Percentiles rank a stretch among this genome's conserved stretches.
phyloP scores from a whole-genome alignment of 495 filamentous ascomycete genomes.

The Neurospora tetraspora region DNA sequence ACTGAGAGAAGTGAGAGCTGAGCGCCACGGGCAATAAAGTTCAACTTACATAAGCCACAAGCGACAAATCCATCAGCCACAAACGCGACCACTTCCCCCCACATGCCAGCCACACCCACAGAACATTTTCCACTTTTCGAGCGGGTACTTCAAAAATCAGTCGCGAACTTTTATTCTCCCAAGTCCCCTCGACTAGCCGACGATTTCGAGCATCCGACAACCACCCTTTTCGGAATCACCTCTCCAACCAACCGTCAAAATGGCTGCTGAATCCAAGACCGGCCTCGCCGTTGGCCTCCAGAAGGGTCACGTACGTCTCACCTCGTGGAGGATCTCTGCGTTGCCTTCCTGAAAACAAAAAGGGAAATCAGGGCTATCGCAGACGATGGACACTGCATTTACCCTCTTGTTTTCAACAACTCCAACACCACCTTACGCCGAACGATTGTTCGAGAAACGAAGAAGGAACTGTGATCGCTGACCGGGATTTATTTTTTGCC shows the following conservation, averaged over 20 bases:
- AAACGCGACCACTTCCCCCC: background rate
- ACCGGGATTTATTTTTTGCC: conserved; percentile 32
- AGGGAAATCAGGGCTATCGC: conserved; percentile 7
- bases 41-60: background rate
- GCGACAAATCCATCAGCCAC: background rate
- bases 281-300: conserved; percentile 78
- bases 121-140: conserved; percentile 5
- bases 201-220: conserved; percentile 12
- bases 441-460: background rate
- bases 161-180: conserved; percentile 5
- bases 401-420: conserved; percentile 4
- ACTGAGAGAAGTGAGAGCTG: background rate
- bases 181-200: conserved; percentile 14
- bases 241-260: conserved; percentile 10
- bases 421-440: background rate
- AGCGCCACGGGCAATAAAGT: background rate
- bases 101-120: conserved; percentile 13
- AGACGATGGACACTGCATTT: conserved; percentile 19
- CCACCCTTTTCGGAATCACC: conserved; percentile 8
- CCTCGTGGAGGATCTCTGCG: conserved; percentile 54
- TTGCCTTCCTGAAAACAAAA: conserved; percentile 20
- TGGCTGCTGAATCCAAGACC: conserved; percentile 43
- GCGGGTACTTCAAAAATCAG: conserved; percentile 5
- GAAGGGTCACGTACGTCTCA: conserved; percentile 75
- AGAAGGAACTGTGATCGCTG: conserved; percentile 22